Conservation (phyloP, 1,284 basidiomycete genomes). For the Cryptococcus depauperatus region DNA sequence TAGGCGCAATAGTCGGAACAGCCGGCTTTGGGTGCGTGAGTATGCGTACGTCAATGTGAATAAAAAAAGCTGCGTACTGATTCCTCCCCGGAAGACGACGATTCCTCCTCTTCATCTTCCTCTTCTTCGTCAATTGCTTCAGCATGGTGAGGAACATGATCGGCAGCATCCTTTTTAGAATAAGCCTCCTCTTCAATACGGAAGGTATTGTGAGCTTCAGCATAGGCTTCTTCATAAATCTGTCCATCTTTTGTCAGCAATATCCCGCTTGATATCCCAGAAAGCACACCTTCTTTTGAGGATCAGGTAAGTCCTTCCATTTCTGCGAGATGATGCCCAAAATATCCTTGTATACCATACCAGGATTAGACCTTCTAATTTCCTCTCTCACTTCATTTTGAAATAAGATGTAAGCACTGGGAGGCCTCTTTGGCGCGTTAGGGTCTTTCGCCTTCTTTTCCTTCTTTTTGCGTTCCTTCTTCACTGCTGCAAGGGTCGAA, state of each 20-base stretch:
- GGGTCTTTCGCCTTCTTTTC: constrained; percentile 65
- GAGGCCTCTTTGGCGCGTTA: constrained; percentile 86
- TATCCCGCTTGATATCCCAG: neutral
- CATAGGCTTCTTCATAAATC: constrained; percentile 30
- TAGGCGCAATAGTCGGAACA: constrained; percentile 11
- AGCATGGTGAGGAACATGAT: constrained; percentile 9
- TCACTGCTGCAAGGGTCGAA: constrained; percentile 15
- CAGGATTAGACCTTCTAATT: constrained; percentile 52
- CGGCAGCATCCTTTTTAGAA: constrained; percentile 9
- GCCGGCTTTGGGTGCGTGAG: constrained; percentile 1
- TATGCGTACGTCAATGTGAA: neutral
- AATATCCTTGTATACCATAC: constrained; percentile 63
- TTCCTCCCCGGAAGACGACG: neutral
- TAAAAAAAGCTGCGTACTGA: neutral
- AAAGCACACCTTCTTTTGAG: constrained; percentile 61
- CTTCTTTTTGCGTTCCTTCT: constrained; percentile 29
- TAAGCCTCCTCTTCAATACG: constrained; percentile 24
- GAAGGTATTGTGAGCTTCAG: constrained; percentile 19
- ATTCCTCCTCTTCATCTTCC: too few species aligned
- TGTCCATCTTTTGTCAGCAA: neutral
- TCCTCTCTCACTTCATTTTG: constrained; percentile 81
- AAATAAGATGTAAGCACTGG: constrained; percentile 91
- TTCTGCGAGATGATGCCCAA: constrained; percentile 61
- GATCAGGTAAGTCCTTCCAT: constrained; percentile 63
- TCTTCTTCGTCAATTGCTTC: too few species aligned